These are phyloP conservation scores for Diaporthe citriasiana DNA, from an alignment of 2,329 filamentous ascomycete species.

Conservation along the genomic window DNA sequence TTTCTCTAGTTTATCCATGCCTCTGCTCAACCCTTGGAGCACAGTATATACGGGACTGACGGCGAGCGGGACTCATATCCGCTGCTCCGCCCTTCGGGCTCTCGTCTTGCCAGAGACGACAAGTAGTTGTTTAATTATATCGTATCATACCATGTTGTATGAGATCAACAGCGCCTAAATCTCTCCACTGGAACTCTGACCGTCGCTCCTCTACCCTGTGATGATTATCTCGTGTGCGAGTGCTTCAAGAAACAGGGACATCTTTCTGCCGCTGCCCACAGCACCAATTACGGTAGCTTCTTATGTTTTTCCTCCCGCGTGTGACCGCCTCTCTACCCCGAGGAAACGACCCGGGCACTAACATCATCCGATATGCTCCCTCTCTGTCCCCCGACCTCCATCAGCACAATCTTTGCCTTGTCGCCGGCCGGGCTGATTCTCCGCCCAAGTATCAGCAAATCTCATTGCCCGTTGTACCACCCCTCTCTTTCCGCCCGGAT, in stretches of 20 bases:
- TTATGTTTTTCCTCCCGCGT: too few relatives aligned
- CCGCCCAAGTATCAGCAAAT: neutral
- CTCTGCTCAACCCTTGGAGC: neutral
- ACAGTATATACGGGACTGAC: neutral
- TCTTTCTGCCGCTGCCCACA: neutral
- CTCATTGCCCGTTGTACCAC: neutral
- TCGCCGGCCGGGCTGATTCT: neutral
- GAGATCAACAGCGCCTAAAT: neutral
- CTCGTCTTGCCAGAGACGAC: neutral
- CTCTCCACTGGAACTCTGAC: neutral
- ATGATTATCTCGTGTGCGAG: too few relatives aligned
- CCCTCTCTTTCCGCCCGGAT: neutral
- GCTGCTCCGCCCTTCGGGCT: neutral
- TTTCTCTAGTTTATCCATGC: neutral
- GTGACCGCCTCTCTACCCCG: neutral
- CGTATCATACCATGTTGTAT: neutral
- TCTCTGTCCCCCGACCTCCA: neutral
- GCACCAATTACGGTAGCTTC: neutral
- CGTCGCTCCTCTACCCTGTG: neutral
- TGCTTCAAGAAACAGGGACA: too few relatives aligned
- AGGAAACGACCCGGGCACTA: neutral
- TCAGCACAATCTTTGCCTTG: too few relatives aligned
- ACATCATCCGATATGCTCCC: neutral
- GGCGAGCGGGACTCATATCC: neutral
- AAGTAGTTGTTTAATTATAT: neutral